These are phyloP conservation scores for Aspergillus hortae DNA, from an alignment of 2,329 filamentous ascomycete genomes.

Conservation along the genomic window DNA sequence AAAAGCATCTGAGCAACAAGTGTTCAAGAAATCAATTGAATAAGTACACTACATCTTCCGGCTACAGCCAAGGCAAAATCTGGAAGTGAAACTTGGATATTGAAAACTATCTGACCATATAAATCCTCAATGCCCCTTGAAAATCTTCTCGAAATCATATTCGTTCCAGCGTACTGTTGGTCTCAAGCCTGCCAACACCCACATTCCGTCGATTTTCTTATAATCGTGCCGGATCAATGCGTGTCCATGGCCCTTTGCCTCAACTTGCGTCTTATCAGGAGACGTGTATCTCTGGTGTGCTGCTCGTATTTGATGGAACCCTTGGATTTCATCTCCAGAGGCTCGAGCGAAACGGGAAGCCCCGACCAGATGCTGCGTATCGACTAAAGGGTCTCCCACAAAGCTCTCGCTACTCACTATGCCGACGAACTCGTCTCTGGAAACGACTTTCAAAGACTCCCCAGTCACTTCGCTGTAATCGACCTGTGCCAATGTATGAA, in stretches of 20 bases:
- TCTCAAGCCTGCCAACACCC: background rate
- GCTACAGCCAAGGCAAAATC: too few relatives aligned
- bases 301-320: background rate
- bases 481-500: background rate
- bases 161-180: background rate
- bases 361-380: background rate
- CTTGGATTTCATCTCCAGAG: background rate
- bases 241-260: background rate
- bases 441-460: background rate
- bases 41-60: too few relatives aligned
- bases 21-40: too few relatives aligned
- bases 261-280: background rate
- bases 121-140: background rate
- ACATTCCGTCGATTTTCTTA: background rate
- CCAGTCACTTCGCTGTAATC: background rate
- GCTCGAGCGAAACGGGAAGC: background rate
- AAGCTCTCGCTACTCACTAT: background rate
- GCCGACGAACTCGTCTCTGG: background rate
- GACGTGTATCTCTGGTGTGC: background rate
- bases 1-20: too few relatives aligned
- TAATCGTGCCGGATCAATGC: background rate
- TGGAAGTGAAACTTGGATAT: too few relatives aligned
- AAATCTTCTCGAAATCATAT: background rate
- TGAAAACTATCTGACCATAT: too few relatives aligned
- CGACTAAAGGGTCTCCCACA: background rate